These are phyloP conservation scores for Spizellomyces punctatus DNA, from an alignment of 192 early-diverging fungal species.

Conservation along the genomic window DNA sequence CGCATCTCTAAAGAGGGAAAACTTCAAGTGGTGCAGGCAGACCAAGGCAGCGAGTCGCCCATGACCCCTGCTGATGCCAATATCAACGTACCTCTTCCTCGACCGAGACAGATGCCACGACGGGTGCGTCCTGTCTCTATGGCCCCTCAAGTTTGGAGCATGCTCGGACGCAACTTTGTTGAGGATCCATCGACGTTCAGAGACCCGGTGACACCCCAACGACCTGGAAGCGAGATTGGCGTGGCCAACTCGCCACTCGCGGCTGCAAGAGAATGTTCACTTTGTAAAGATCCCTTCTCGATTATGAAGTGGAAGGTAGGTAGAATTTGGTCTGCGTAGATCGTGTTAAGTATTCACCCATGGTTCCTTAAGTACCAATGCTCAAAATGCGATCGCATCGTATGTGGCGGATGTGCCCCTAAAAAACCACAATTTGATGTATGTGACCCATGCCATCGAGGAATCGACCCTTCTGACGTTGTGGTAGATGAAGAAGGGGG, in stretches of 20 bases:
- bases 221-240: neutral
- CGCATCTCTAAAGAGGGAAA: slow-evolving; percentile 33
- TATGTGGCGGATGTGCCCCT: slow-evolving; percentile 30
- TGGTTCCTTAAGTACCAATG: slow-evolving; percentile 26
- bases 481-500: slow-evolving; percentile 36
- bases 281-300: slow-evolving; percentile 20
- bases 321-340: neutral
- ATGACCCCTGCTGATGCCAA: neutral
- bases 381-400: slow-evolving; percentile 25
- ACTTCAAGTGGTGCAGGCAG: slow-evolving; percentile 29
- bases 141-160: slow-evolving; percentile 22
- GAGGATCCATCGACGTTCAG: neutral
- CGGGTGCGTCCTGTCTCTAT: slow-evolving; percentile 24
- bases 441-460: slow-evolving; percentile 37
- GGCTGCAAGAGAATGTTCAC: slow-evolving; percentile 12
- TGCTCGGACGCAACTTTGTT: slow-evolving; percentile 18
- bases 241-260: neutral
- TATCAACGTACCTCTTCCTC: neutral
- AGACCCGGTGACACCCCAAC: no score
- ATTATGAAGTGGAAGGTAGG: slow-evolving; percentile 29
- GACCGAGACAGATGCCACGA: neutral
- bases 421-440: slow-evolving; percentile 16
- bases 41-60: neutral
- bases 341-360: neutral
- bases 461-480: slow-evolving; percentile 28